phyloP scores from a whole-genome alignment of 108 stramenopile species.

The Nannochloropsis oceanica region DNA sequence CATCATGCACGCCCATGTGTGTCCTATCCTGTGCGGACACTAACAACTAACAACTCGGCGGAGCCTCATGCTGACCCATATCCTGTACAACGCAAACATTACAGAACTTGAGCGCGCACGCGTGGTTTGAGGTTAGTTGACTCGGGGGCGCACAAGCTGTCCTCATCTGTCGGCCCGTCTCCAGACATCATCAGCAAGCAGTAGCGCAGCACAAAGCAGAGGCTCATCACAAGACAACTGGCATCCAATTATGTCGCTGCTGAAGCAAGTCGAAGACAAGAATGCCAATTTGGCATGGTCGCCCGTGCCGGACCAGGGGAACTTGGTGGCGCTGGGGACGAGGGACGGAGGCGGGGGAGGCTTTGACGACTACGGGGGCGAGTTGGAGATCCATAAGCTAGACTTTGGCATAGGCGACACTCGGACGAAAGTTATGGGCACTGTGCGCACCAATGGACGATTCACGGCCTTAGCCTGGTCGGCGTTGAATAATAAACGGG shows the following conservation, averaged over 20 bases:
- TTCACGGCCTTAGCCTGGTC: conserved; percentile 37
- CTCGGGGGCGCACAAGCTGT: too few species aligned
- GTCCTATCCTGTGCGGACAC: too few species aligned
- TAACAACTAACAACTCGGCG: too few species aligned
- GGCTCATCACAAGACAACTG: too few species aligned
- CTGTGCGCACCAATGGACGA: conserved; percentile 4
- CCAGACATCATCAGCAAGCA: too few species aligned
- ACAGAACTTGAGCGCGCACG: too few species aligned
- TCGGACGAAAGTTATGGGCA: neutral
- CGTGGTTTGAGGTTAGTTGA: too few species aligned
- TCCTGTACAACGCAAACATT: too few species aligned
- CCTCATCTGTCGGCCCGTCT: too few species aligned
- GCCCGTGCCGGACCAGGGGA: conserved; percentile 27
- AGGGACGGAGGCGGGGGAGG: conserved; percentile 42
- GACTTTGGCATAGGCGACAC: conserved; percentile 19
- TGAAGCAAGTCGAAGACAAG: conserved; percentile 43
- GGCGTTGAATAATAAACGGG: conserved; percentile 26
- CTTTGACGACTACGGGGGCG: conserved; percentile 89
- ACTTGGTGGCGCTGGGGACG: conserved; percentile 40
- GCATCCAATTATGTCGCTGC: conserved; percentile 28
- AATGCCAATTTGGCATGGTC: conserved; percentile 44
- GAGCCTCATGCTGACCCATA: too few species aligned
- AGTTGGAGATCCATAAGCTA: conserved; percentile 68
- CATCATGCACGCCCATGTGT: too few species aligned
- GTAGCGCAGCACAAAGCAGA: too few species aligned